Evolutionary conservation across 345 rosid genomes (phyloP), one percentile per base, ranked within the genome.

Genomic region (Populus tremula): DNA sequence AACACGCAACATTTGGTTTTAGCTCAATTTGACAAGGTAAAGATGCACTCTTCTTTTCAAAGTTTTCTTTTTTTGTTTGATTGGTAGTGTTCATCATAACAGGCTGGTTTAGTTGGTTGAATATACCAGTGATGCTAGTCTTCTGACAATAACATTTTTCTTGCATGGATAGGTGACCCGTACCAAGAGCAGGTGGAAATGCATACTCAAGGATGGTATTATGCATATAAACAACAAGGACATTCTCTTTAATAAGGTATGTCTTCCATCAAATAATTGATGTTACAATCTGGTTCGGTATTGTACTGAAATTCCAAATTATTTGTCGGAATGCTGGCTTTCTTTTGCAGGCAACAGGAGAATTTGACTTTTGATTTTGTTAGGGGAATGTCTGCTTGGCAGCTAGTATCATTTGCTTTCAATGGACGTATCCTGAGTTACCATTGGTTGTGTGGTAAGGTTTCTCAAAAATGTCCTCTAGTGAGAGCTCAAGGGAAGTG

Each of bases 11-110:
- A 96, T 87, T 81, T 96, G 69, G 97, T 96, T 79, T 84, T 96
- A 88, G 99, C 99, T 74, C 99, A 92, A 66, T 95, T 95, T 82
- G 99, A 95, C 86, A 95, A 95, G 98, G 99, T 95, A 85, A 27
- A 75, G 11, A 36, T 17, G 13, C 21, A 7, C 29, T 23, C 64
- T 2, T 53, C 63, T n/a, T 59, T 10, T 59, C 25, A 59, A 29
- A 29, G 6, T n/a, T 0, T 10, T n/a, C 63, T n/a, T 10, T n/a
- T 47, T 9, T 59, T 67, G 23, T 67, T 67, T 31, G 47, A 16
- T 36, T 10, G 8, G 21, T 8, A 18, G 16, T 31, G 70, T 36
- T 5, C 21, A 5, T 36, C 11, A 18, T 33, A 16, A 20, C 41
- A 31, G 18, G 63, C 3, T 43, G 56, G 27, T 67, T 29, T 45